A percentile compares a stretch with the other conserved stretches of the same genome.
These are phyloP conservation scores for Penicillium cinerascens DNA, from an alignment of 495 filamentous ascomycete species.

Conservation along the genomic window DNA sequence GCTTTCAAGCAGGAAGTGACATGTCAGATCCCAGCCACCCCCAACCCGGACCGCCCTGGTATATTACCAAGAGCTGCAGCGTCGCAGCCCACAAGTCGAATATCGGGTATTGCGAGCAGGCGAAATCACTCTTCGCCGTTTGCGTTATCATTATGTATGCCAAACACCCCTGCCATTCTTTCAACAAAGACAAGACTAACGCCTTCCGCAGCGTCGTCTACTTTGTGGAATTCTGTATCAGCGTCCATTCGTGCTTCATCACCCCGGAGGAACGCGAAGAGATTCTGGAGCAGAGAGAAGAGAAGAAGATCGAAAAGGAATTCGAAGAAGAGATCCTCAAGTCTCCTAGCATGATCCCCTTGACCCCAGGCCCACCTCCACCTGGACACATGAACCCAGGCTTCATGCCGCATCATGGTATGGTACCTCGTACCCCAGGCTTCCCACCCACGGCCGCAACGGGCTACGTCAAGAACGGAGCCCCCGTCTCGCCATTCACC, in stretches of 20 bases:
- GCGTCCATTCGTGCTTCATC: slow-evolving; percentile 60
- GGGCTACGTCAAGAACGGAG: slow-evolving; percentile 13
- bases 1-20: slow-evolving; percentile 76
- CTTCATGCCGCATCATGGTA: slow-evolving; percentile 5
- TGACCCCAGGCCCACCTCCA: slow-evolving; percentile 22
- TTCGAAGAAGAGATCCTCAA: slow-evolving; percentile 47
- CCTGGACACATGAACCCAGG: slow-evolving; percentile 22
- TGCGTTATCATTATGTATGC: slow-evolving; percentile 71
- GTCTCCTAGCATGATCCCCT: slow-evolving; percentile 38
- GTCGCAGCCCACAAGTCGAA: slow-evolving; percentile 54
- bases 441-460: slow-evolving; percentile 22
- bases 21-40: slow-evolving; percentile 68
- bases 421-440: slow-evolving; percentile 27
- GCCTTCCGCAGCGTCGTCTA: slow-evolving; percentile 48
- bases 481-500: slow-evolving; percentile 32
- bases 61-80: slow-evolving; percentile 72
- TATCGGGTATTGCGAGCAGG: slow-evolving; percentile 69
- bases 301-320: slow-evolving; percentile 39
- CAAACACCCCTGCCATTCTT: neutral
- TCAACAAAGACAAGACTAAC: slow-evolving; percentile 11
- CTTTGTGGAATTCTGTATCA: slow-evolving; percentile 51
- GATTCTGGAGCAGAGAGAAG: slow-evolving; percentile 34
- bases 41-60: slow-evolving; percentile 72
- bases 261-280: slow-evolving; percentile 42
- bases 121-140: slow-evolving; percentile 70